Evolutionary conservation across 1,284 basidiomycete species (phyloP).

Genomic region (Caloboletus inedulis): DNA sequence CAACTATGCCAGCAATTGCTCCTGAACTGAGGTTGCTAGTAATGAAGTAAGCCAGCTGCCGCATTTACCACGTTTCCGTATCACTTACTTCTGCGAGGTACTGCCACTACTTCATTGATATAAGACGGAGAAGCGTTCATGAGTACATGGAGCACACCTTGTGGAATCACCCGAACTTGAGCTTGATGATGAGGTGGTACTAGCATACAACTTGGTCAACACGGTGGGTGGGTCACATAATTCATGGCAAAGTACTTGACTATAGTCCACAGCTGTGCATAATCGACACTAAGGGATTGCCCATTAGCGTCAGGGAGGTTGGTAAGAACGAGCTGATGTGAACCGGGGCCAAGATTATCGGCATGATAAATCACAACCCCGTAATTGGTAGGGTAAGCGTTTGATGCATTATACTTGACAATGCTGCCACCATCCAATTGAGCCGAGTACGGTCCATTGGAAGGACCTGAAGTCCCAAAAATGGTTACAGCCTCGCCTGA

Average conservation of each 20-base stretch:
- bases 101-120: not conserved
- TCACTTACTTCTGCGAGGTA: slow-evolving; percentile 17
- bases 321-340: slow-evolving; percentile 26
- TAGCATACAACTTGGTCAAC: slow-evolving; percentile 6
- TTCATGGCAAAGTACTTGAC: slow-evolving; percentile 1
- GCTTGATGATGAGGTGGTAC: not conserved
- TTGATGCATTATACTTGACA: slow-evolving; percentile 27
- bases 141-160: slow-evolving; percentile 5
- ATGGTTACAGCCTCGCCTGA: slow-evolving; percentile 29
- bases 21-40: slow-evolving; percentile 24
- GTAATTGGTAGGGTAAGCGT: slow-evolving; percentile 22
- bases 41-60: slow-evolving; percentile 1
- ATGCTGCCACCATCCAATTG: slow-evolving; percentile 23
- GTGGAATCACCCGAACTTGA: not conserved
- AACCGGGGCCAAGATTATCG: slow-evolving; percentile 34
- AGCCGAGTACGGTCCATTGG: slow-evolving; percentile 28
- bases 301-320: slow-evolving; percentile 23
- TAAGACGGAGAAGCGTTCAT: not conserved
- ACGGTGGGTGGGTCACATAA: not conserved
- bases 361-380: slow-evolving; percentile 30
- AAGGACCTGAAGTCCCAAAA: slow-evolving; percentile 30
- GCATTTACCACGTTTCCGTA: not conserved
- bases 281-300: slow-evolving; percentile 25
- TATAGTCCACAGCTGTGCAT: slow-evolving; percentile 24
- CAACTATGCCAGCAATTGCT: slow-evolving; percentile 26